Evolutionary conservation across 306 rosid genomes (phyloP), one percentile per base, ranked within the genome.

Genomic region (Neltuma alba): DNA sequence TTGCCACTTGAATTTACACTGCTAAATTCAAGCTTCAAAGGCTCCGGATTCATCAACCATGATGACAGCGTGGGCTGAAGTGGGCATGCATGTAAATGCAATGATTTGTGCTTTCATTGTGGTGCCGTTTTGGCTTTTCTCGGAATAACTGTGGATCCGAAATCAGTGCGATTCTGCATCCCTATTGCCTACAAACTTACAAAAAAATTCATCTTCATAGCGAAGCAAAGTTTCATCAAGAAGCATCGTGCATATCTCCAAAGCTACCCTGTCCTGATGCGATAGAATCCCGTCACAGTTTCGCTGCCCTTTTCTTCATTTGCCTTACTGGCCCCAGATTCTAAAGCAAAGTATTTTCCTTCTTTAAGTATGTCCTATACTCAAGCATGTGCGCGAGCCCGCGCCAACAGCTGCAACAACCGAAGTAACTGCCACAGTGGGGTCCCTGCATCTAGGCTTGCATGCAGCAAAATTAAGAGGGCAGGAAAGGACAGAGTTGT

Each of bases 351-450:
- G 61, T 47, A 60, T 31, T 72, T 34, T 78, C 79, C 82, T 85
- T 72, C 58, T 78, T 81, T 78, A 79, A 40, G 52, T 15, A 50
- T 71, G n/a, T 61, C 38, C 82, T 75, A 27, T 15, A 64, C 74
- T 48, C 44, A 31, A 66, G 80, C 41, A 64, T 36, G 2, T 70
- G 48, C 27, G 21, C 15, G 45, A 20, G 31, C 66, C 50, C 52
- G 74, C 80, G 62, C 78, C 87, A 82, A 80, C 86, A 18, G 68
- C 81, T 68, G 41, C 74, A 80, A 58, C 89, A 77, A 86, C 92
- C 67, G 80, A 80, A 81, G 60, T 72, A 79, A 87, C 89, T 64
- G 34, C 54, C 60, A 8, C 36, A 58, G 48, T 41, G 72, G 72
- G 82, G 68, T 9, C 50, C 80, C 79, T 72, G 33, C 70, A 41